These are phyloP conservation scores for Venturia carpophila DNA, from an alignment of 2,329 filamentous ascomycete genomes.

Conservation along the genomic window DNA sequence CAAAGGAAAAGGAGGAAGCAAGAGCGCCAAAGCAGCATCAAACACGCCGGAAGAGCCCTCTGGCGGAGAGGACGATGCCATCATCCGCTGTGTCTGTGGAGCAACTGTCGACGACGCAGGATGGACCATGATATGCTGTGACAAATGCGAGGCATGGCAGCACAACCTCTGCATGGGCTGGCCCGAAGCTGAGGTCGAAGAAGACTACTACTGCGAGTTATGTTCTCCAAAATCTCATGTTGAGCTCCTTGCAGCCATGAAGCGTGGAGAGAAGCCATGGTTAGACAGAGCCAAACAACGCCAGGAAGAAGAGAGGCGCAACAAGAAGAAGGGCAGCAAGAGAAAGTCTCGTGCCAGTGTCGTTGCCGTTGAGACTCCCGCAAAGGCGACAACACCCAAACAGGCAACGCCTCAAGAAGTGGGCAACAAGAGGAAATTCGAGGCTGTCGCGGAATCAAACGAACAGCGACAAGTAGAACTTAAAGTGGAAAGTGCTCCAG, in stretches of 20 bases:
- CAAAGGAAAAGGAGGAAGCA: conserved; percentile 33
- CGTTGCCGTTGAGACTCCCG: conserved; percentile 39
- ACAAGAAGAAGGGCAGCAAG: conserved; percentile 43
- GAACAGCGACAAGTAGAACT: conserved; percentile 28
- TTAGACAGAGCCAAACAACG: conserved; percentile 58
- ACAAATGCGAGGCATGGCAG: conserved; percentile 89
- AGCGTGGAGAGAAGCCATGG: conserved; percentile 79
- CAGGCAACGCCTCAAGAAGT: conserved; percentile 7
- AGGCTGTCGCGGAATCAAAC: conserved; percentile 10
- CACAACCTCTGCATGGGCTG: conserved; percentile 95
- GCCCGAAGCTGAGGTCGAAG: conserved; percentile 64
- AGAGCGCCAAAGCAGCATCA: conserved; percentile 35
- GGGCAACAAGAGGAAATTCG: conserved; percentile 14
- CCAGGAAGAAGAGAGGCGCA: conserved; percentile 47
- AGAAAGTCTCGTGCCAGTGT: conserved; percentile 59
- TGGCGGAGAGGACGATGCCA: conserved; percentile 53
- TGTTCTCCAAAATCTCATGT: conserved; percentile 80
- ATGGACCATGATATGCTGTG: conserved; percentile 92
- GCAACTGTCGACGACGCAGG: conserved; percentile 78
- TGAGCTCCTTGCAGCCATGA: conserved; percentile 69
- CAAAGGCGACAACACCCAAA: conserved; percentile 28
- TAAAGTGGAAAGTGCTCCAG: not conserved
- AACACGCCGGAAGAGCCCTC: conserved; percentile 44
- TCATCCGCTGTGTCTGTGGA: conserved; percentile 91
- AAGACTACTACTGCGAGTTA: conserved; percentile 88